Evolutionary conservation across 768 basidiomycete species (phyloP).

Genomic region (Tylopilus cervinicoccineus): DNA sequence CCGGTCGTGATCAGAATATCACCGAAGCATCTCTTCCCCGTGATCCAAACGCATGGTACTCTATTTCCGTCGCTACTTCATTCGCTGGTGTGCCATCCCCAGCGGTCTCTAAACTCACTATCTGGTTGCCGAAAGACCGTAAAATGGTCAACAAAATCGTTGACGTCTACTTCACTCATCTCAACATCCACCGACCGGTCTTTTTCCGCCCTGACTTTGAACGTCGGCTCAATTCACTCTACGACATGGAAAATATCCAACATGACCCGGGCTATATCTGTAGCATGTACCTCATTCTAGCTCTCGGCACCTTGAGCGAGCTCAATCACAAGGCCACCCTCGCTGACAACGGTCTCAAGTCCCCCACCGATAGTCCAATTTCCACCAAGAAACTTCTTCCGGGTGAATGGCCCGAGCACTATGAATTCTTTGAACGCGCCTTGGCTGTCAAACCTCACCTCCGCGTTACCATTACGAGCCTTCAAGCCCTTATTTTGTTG

Average conservation of each 20-base stretch:
- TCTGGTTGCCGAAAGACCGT: conserved; percentile 79
- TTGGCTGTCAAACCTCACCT: conserved; percentile 77
- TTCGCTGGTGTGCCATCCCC: conserved; percentile 23
- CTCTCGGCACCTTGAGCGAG: conserved; percentile 78
- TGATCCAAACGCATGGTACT: conserved; percentile 58
- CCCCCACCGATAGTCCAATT: conserved; percentile 30
- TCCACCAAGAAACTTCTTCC: conserved; percentile 58
- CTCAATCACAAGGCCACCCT: conserved; percentile 67
- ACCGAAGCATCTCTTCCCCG: conserved; percentile 55
- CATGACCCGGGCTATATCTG: conserved; percentile 79
- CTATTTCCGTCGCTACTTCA: conserved; percentile 50
- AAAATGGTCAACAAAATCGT: conserved; percentile 58
- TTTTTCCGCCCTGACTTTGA: conserved; percentile 69
- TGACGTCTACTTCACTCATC: conserved; percentile 69
- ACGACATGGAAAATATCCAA: conserved; percentile 48
- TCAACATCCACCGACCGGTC: conserved; percentile 79
- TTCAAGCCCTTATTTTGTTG: conserved; percentile 78
- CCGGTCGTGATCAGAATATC: conserved; percentile 61
- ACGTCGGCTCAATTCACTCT: conserved; percentile 58
- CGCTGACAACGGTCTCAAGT: conserved; percentile 42
- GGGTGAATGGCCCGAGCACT: conserved; percentile 69
- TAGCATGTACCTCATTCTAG: conserved; percentile 72
- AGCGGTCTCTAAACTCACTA: conserved; percentile 31
- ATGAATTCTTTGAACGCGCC: conserved; percentile 81
- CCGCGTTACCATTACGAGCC: conserved; percentile 74